Base-by-base conservation (phyloP, 306 rosid species). In the Datisca glomerata region DNA sequence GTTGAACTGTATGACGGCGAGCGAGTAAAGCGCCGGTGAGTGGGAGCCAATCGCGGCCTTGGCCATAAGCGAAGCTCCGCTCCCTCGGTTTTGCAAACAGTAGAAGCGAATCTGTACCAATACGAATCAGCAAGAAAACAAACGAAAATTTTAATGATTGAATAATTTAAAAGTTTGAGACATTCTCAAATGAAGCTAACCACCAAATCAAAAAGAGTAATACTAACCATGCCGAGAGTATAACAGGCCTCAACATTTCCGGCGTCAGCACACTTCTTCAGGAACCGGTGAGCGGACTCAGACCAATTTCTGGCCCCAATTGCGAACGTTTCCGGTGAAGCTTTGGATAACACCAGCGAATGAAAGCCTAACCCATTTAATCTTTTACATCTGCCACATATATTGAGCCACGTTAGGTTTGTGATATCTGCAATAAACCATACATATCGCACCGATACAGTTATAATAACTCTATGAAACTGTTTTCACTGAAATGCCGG, bases 161-260 rank as follows among this genome's bases (percentile, higher is more conserved):
- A n/a, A n/a, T n/a, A n/a, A n/a, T n/a, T n/a, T n/a, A n/a, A n/a
- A n/a, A n/a, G n/a, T n/a, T n/a, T n/a, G n/a, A n/a, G n/a, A n/a
- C n/a, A n/a, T n/a, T n/a, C n/a, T n/a, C n/a, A n/a, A n/a, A n/a
- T n/a, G n/a, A n/a, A n/a, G n/a, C n/a, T n/a, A n/a, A n/a, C n/a
- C n/a, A n/a, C n/a, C n/a, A n/a, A n/a, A n/a, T n/a, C n/a, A n/a
- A n/a, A n/a, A n/a, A n/a, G n/a, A n/a, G n/a, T n/a, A n/a, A n/a
- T n/a, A 67, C 93, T 63, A 1, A 87, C 97, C 97, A 87, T 83
- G 74, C 97, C 97, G 8, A 87, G 79, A 49, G 89, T 76, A 49
- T 82, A 87, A 57, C 85, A 76, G 2, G 97, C 97, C 46, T 79
- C 94, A 1, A 70, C 57, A 65, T 87, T 87, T 13, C 94, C 97